A percentile compares a stretch with the other conserved stretches of the same genome.
Evolutionary conservation across 495 filamentous ascomycete species (phyloP).

Genomic region (Tuber microsphaerosporum): DNA sequence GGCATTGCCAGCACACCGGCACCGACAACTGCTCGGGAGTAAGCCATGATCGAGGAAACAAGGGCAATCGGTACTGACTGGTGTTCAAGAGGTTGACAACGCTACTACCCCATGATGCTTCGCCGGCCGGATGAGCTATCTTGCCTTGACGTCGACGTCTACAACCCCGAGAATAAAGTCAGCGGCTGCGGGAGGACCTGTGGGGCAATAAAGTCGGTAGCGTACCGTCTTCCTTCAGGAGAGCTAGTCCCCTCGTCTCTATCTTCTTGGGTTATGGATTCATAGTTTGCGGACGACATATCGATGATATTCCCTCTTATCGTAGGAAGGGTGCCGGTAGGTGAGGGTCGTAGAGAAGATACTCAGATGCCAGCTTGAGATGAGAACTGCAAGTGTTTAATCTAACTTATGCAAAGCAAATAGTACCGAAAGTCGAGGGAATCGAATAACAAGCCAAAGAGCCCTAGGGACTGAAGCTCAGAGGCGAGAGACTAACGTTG

Average conservation of each 20-base stretch:
- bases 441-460: not conserved
- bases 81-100: conserved; percentile 95
- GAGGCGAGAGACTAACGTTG: not conserved
- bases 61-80: conserved; percentile 50
- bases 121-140: conserved; percentile 46
- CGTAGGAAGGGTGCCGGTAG: conserved; percentile 3
- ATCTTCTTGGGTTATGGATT: conserved; percentile 35
- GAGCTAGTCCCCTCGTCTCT: conserved; percentile 14
- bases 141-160: conserved; percentile 34
- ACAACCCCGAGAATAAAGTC: not conserved
- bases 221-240: conserved; percentile 19
- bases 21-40: conserved; percentile 63
- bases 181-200: conserved; percentile 3
- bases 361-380: not conserved
- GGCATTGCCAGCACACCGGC: conserved; percentile 95
- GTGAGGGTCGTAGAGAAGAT: not conserved
- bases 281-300: conserved; percentile 31
- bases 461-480: not conserved
- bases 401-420: not conserved
- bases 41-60: conserved; percentile 8
- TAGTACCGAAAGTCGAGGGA: not conserved
- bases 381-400: not conserved
- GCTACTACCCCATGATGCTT: conserved; percentile 83
- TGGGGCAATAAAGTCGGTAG: not conserved
- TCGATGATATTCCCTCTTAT: not conserved